Conservation (phyloP, 768 basidiomycete genomes). For the Suillus subalutaceus region DNA sequence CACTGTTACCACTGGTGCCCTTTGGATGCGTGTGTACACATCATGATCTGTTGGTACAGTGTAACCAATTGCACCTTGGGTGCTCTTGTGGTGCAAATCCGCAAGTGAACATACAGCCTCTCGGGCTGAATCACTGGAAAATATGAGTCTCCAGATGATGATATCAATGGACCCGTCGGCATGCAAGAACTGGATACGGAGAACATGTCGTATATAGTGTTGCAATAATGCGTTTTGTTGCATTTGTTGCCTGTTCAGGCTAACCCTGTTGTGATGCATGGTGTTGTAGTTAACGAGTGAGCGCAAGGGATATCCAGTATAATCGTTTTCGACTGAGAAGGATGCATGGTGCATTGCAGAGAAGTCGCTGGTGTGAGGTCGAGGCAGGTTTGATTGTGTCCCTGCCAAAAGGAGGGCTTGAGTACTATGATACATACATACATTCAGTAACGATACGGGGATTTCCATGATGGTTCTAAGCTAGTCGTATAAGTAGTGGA, state of each 20-base stretch:
- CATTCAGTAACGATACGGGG: constrained; percentile 68
- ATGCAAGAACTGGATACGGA: constrained; percentile 70
- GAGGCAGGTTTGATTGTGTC: constrained; percentile 33
- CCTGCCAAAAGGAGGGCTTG: constrained; percentile 59
- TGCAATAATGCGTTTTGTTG: constrained; percentile 25
- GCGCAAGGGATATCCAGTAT: constrained; percentile 23
- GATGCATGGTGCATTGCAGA: constrained; percentile 20
- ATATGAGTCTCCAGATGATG: constrained; percentile 55
- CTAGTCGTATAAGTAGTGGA: constrained; percentile 47
- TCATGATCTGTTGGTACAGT: constrained; percentile 27
- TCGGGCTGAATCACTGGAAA: constrained; percentile 48
- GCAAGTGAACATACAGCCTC: constrained; percentile 68
- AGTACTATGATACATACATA: constrained; percentile 48
- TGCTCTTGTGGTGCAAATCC: constrained; percentile 48
- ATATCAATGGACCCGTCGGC: constrained; percentile 50
- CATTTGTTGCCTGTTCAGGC: constrained; percentile 22
- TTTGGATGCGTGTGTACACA: constrained; percentile 14
- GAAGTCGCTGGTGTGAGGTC: constrained; percentile 31
- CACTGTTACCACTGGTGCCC: constrained; percentile 7
- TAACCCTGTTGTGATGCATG: constrained; percentile 13
- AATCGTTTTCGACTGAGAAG: constrained; percentile 17
- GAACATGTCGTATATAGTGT: constrained; percentile 64
- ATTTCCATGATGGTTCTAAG: constrained; percentile 71
- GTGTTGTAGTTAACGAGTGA: constrained; percentile 9
- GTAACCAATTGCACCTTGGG: constrained; percentile 21